A percentile compares a stretch with the other conserved stretches of the same genome.
These are phyloP conservation scores for Tothia fuscella DNA, from an alignment of 2,329 filamentous ascomycete genomes.

Conservation along the genomic window DNA sequence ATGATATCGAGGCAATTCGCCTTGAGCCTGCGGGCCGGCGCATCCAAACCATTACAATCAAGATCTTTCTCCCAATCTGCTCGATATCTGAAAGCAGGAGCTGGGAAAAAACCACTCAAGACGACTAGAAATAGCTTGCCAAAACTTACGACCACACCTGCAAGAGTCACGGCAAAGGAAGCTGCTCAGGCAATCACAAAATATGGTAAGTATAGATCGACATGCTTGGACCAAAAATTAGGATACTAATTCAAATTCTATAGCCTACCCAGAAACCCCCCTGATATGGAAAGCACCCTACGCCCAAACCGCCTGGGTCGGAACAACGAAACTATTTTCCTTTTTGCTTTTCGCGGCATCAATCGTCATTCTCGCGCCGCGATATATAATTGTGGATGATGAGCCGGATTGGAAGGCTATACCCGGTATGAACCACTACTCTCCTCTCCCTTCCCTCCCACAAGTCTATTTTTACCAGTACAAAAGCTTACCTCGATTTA, in stretches of 20 bases:
- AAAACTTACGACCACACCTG: no score
- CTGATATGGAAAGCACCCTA: slow-evolving; percentile 68
- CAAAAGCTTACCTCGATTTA: slow-evolving; percentile 49
- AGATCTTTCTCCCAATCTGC: no score
- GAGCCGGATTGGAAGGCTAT: neutral
- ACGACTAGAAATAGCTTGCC: neutral
- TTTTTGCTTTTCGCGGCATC: slow-evolving; percentile 59
- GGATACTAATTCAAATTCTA: neutral
- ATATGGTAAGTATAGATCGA: slow-evolving; percentile 2
- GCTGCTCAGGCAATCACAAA: neutral
- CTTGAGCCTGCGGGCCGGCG: no score
- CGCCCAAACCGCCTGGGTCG: slow-evolving; percentile 53
- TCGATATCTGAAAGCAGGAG: no score
- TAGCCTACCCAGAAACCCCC: slow-evolving; percentile 45
- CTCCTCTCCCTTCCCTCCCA: neutral
- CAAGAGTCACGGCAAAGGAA: neutral
- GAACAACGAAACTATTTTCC: slow-evolving; percentile 57
- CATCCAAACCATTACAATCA: no score
- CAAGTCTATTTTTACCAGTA: neutral
- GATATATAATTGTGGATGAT: neutral
- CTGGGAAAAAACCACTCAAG: neutral
- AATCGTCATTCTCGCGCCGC: slow-evolving; percentile 14
- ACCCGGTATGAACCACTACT: neutral
- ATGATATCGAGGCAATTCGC: no score
- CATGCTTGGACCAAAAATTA: neutral